Evolutionary conservation across 371 early-diverging fungal genomes (phyloP), one percentile per base, ranked within the genome.

Genomic region (Racocetra persica): DNA sequence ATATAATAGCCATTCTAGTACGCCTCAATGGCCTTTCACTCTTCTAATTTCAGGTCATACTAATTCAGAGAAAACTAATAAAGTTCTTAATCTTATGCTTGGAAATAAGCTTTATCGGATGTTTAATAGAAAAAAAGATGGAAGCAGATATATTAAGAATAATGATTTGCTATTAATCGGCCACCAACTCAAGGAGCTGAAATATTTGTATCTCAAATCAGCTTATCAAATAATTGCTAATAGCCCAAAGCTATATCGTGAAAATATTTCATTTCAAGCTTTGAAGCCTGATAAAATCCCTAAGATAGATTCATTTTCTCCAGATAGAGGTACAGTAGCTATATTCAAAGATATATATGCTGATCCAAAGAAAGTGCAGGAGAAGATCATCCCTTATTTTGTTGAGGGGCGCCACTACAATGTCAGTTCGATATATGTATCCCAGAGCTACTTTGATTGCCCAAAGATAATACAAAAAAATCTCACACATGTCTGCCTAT

Each of bases 91-190:
- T 60, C 76, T 59, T 8, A 36, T 75, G 20, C 28, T 22, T 22
- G 60, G 62, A 38, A 32, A 28, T 59, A 57, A 57, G 5, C 32
- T 49, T 11, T 49, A 49, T 49, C 49, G 49, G 2, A 59, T 75
- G 38, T 75, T 75, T 75, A 75, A 26, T 75, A 38, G 75, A 8
- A 75, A 75, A 6, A 75, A 75, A 57, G 55, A n/a, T 28, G 38
- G 75, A 7, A 75, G n/a, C 32, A 0, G 59, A 4, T 75, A 57
- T 14, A 49, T 49, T 49, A 49, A 49, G 14, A 1, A 3, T 49
- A 3, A 75, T 51, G 65, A 77, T 49, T 57, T 77, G 51, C 51
- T 77, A 1, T 51, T 77, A 51, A 45, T 77, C 11, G 28, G 65
- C 0, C 51, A 77, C n/a, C 0, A 77, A 24, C 63, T 77, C 41